Conservation (phyloP, 2,329 filamentous ascomycete genomes). For the Nemania abortiva region DNA sequence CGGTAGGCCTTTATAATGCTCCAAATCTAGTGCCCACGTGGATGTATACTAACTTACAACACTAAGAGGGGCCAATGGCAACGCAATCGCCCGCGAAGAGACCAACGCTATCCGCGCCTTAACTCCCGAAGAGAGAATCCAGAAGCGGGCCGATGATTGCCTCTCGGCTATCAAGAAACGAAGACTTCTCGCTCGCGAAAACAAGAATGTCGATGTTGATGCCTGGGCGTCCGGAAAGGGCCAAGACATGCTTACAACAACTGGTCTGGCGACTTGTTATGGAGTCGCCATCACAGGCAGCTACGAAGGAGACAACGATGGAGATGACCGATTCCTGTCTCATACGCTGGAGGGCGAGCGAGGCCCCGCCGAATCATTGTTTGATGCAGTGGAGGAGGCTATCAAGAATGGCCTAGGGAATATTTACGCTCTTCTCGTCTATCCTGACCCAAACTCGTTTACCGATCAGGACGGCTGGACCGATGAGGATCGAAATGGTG, state of each 20-base stretch:
- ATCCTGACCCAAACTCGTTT: constrained; percentile 3
- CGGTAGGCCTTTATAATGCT: constrained; percentile 1
- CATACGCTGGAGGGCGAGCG: constrained; percentile 17
- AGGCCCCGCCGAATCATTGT: neutral
- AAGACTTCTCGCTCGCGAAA: constrained; percentile 2
- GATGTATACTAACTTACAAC: neutral
- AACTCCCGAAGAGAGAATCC: constrained; percentile 2
- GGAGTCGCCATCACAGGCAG: constrained; percentile 26
- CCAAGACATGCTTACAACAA: constrained; percentile 14
- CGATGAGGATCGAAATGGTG: constrained; percentile 12
- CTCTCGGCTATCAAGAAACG: constrained; percentile 5
- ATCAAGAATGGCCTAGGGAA: neutral
- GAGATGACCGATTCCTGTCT: constrained; percentile 14
- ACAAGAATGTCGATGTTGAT: neutral
- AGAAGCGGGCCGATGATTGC: constrained; percentile 17
- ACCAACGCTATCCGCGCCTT: constrained; percentile 1
- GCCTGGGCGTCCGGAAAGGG: constrained; percentile 8
- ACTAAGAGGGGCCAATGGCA: neutral
- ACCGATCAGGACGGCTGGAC: constrained; percentile 10
- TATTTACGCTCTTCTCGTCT: constrained; percentile 22
- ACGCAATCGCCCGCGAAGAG: neutral
- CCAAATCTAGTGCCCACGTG: neutral
- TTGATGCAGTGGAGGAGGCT: constrained; percentile 15
- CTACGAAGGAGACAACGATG: constrained; percentile 9
- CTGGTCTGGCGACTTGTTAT: constrained; percentile 24